Evolutionary conservation across 2,329 filamentous ascomycete species (phyloP).

Genomic region (Metarhizium robertsii): DNA sequence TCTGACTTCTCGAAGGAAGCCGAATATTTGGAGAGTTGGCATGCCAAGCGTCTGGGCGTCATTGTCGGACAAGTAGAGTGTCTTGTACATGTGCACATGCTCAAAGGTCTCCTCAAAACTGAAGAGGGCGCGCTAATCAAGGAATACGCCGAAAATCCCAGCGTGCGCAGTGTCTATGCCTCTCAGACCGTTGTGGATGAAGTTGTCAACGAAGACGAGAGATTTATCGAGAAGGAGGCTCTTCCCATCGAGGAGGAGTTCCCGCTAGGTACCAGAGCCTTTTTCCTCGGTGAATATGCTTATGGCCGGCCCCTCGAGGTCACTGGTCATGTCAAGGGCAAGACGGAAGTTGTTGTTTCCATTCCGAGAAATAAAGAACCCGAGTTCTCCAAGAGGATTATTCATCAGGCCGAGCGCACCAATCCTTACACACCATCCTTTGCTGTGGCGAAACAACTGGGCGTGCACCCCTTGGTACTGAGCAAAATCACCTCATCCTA

Average conservation of each 20-base stretch:
- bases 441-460: slow-evolving; percentile 73
- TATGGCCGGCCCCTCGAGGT: slow-evolving; percentile 89
- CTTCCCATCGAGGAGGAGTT: slow-evolving; percentile 88
- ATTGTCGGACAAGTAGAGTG: slow-evolving; percentile 81
- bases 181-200: slow-evolving; percentile 83
- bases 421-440: slow-evolving; percentile 81
- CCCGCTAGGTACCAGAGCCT: slow-evolving; percentile 69
- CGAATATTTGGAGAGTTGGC: slow-evolving; percentile 71
- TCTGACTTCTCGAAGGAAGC: slow-evolving; percentile 79
- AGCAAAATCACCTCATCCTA: slow-evolving; percentile 97
- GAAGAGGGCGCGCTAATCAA: slow-evolving; percentile 87
- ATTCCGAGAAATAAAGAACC: slow-evolving; percentile 62
- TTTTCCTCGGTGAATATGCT: slow-evolving; percentile 89
- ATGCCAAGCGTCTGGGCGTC: slow-evolving; percentile 86
- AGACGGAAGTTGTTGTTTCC: slow-evolving; percentile 71
- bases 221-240: slow-evolving; percentile 86
- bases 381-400: slow-evolving; percentile 72
- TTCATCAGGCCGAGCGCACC: slow-evolving; percentile 56
- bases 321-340: slow-evolving; percentile 61
- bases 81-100: slow-evolving; percentile 83
- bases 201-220: slow-evolving; percentile 81
- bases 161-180: slow-evolving; percentile 84
- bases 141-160: slow-evolving; percentile 79
- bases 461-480: slow-evolving; percentile 75
- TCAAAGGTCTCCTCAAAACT: slow-evolving; percentile 83